Percentiles rank a stretch among this genome's conserved stretches.
phyloP scores from a whole-genome alignment of 139 green algal genomes.

The Mesotaenium endlicherianum region DNA sequence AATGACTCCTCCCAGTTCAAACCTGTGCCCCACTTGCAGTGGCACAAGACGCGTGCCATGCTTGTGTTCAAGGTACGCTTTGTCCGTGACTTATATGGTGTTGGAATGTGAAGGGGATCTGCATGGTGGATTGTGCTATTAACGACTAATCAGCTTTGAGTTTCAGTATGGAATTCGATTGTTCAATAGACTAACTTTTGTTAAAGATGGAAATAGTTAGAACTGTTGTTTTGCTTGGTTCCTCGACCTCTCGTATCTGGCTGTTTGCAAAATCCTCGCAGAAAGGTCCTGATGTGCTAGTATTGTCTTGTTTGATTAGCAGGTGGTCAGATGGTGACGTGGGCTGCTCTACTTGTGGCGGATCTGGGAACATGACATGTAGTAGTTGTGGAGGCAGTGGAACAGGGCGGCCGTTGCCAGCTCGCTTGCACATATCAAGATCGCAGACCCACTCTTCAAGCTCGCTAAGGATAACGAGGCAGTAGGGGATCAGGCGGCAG shows the following conservation, averaged over 20 bases:
- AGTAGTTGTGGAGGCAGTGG: conserved; percentile 56
- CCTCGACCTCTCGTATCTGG: background rate
- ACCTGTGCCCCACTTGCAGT: conserved; percentile 32
- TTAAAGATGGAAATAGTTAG: background rate
- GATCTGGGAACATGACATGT: conserved; percentile 51
- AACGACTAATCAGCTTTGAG: background rate
- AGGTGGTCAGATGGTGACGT: conserved; percentile 62
- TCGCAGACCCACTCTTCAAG: no score
- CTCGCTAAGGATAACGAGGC: background rate
- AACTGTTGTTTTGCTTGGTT: background rate
- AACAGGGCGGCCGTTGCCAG: conserved; percentile 54
- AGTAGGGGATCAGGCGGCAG: background rate
- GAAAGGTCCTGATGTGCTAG: background rate
- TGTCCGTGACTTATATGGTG: background rate
- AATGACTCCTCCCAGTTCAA: conserved; percentile 25
- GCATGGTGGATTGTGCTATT: background rate
- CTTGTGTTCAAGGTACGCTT: conserved; percentile 23
- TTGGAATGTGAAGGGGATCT: background rate
- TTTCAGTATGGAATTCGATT: background rate
- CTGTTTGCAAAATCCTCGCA: no score
- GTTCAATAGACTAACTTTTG: background rate
- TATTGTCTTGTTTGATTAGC: conserved; percentile 39
- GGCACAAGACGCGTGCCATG: conserved; percentile 14
- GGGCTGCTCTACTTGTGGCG: conserved; percentile 52
- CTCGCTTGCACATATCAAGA: conserved; percentile 15